Conservation (phyloP, 2,329 filamentous ascomycete species). For the Penicillium sclerotiorum region DNA sequence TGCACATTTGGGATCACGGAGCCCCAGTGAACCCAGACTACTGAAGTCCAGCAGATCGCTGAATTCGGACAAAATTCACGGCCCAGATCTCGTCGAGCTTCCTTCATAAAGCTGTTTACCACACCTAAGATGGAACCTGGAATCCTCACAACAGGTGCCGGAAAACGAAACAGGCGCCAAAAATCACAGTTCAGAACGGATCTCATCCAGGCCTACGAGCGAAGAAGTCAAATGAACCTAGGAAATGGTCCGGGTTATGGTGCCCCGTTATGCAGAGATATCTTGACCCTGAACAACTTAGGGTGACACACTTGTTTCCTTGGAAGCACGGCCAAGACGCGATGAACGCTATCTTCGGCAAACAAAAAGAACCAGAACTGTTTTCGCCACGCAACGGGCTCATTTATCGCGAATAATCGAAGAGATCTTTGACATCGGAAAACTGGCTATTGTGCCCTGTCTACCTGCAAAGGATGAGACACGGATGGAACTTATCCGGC, state of each 20-base stretch:
- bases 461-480: background rate
- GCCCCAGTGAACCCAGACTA: background rate
- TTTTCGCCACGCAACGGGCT: conserved; percentile 17
- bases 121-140: background rate
- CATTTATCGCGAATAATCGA: background rate
- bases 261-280: conserved; percentile 1
- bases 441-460: background rate
- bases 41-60: background rate
- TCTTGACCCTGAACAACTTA: background rate
- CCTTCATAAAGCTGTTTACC: background rate
- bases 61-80: background rate
- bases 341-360: conserved; percentile 25
- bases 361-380: conserved; percentile 11
- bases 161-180: conserved; percentile 17
- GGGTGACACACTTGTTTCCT: conserved; percentile 18
- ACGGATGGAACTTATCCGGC: background rate
- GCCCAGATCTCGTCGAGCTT: background rate
- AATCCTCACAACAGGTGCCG: background rate
- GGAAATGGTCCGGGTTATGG: conserved; percentile 5
- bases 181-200: background rate
- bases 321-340: conserved; percentile 17
- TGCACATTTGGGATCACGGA: background rate
- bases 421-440: background rate
- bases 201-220: background rate
- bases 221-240: background rate